phyloP scores from a whole-genome alignment of 2,329 filamentous ascomycete genomes.

The Acrocalymma vagum region DNA sequence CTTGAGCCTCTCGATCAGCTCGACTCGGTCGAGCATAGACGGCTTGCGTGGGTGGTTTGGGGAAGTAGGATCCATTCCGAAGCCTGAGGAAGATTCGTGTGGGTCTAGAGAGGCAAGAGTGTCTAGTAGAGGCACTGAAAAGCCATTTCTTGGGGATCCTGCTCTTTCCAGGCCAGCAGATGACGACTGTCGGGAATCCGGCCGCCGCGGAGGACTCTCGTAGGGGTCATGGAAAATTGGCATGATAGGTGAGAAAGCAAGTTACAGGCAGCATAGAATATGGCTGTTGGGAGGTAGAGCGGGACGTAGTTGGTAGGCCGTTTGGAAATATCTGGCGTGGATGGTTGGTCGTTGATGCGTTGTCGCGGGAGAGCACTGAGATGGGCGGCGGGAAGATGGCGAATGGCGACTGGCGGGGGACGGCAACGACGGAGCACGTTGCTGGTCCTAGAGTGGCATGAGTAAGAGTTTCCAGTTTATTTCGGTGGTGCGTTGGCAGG shows the following conservation, averaged over 20 bases:
- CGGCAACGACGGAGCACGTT: slow-evolving; percentile 40
- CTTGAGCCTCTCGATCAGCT: slow-evolving; percentile 87
- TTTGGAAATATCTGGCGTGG: neutral
- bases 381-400: slow-evolving; percentile 15
- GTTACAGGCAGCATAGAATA: slow-evolving; percentile 31
- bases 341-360: slow-evolving; percentile 13
- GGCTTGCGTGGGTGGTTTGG: slow-evolving; percentile 33
- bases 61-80: slow-evolving; percentile 18
- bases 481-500: slow-evolving; percentile 41
- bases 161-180: slow-evolving; percentile 23
- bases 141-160: slow-evolving; percentile 16
- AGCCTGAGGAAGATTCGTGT: slow-evolving; percentile 3
- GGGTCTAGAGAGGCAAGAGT: slow-evolving; percentile 13
- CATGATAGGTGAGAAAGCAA: slow-evolving; percentile 40
- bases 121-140: slow-evolving; percentile 15
- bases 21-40: slow-evolving; percentile 67
- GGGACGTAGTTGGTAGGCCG: slow-evolving; percentile 8
- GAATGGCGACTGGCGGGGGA: slow-evolving; percentile 10
- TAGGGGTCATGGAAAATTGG: slow-evolving; percentile 50
- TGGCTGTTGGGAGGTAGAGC: slow-evolving; percentile 3
- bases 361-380: slow-evolving; percentile 26
- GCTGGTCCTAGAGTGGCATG: slow-evolving; percentile 38
- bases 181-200: slow-evolving; percentile 23
- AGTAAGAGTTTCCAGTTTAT: slow-evolving; percentile 36
- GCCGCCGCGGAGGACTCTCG: slow-evolving; percentile 33